Evolutionary conservation across 768 basidiomycete genomes (phyloP).

Genomic region (Galerina sulciceps): DNA sequence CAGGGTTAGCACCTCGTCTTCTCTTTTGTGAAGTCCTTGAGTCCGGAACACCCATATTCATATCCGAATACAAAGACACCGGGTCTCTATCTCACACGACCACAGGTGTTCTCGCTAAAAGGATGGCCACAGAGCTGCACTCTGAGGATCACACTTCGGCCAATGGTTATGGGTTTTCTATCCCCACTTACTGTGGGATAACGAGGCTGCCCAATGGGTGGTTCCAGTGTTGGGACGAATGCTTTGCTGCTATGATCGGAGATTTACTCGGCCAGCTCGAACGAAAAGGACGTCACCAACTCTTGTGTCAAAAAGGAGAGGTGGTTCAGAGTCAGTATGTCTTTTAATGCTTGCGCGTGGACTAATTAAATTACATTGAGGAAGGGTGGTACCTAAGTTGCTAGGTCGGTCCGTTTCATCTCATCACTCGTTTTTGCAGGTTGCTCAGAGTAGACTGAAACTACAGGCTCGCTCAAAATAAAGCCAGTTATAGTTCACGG

Average conservation of each 20-base stretch:
- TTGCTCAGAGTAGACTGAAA: neutral
- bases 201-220: slow-evolving; percentile 76
- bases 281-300: slow-evolving; percentile 44
- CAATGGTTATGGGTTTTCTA: slow-evolving; percentile 61
- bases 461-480: slow-evolving; percentile 52
- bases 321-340: slow-evolving; percentile 40
- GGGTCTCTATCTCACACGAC: slow-evolving; percentile 46
- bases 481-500: slow-evolving; percentile 78
- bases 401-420: slow-evolving; percentile 40
- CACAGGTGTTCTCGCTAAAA: slow-evolving; percentile 56
- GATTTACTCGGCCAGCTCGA: slow-evolving; percentile 52
- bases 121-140: slow-evolving; percentile 73
- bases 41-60: slow-evolving; percentile 60
- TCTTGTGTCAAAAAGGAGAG: slow-evolving; percentile 56
- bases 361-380: neutral
- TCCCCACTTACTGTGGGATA: slow-evolving; percentile 79
- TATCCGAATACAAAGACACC: slow-evolving; percentile 76
- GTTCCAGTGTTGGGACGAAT: slow-evolving; percentile 73
- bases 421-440: neutral
- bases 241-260: slow-evolving; percentile 64
- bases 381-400: slow-evolving; percentile 75
- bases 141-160: slow-evolving; percentile 52
- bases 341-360: neutral
- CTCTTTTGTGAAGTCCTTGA: slow-evolving; percentile 49
- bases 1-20: slow-evolving; percentile 65